These are phyloP conservation scores for Globisporangium lucens DNA, from an alignment of 352 stramenopile genomes.

Conservation along the genomic window DNA sequence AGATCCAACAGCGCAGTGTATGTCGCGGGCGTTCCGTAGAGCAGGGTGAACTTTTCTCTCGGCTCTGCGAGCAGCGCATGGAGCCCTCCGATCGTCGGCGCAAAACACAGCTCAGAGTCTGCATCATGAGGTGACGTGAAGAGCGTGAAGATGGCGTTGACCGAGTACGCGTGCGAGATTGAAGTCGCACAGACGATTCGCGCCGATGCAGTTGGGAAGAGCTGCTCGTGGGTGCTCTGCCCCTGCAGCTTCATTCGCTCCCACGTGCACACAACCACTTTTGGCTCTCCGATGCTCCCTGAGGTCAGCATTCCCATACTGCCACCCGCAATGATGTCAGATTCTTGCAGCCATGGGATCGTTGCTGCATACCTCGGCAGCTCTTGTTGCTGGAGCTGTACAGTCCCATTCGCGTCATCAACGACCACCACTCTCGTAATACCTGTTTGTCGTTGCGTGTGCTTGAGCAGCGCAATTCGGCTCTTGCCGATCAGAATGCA, in stretches of 20 bases:
- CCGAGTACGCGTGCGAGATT: constrained; percentile 83
- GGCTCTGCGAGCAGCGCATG: constrained; percentile 43
- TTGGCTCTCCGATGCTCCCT: constrained; percentile 70
- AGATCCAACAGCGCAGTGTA: constrained; percentile 67
- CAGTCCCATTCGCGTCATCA: constrained; percentile 25
- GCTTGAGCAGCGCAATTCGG: constrained; percentile 41
- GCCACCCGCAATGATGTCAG: constrained; percentile 28
- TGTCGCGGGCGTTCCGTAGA: constrained; percentile 80
- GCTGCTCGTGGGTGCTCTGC: constrained; percentile 64
- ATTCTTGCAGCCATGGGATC: constrained; percentile 34
- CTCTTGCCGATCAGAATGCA: constrained; percentile 51
- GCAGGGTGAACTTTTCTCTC: constrained; percentile 37
- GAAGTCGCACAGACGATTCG: constrained; percentile 76
- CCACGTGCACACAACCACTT: constrained; percentile 79
- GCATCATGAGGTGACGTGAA: constrained; percentile 61
- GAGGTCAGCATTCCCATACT: constrained; percentile 83
- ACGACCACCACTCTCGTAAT: constrained; percentile 59
- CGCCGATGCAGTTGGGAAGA: constrained; percentile 60
- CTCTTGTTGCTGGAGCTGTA: constrained; percentile 20
- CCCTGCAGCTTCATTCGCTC: constrained; percentile 74
- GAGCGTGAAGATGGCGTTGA: constrained; percentile 84
- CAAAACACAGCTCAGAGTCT: constrained; percentile 71
- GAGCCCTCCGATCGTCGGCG: constrained; percentile 40
- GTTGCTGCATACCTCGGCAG: neutral
- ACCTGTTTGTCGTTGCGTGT: constrained; percentile 54